Conservation (phyloP, 129 eudicot genomes). For the Calendula officinalis region DNA sequence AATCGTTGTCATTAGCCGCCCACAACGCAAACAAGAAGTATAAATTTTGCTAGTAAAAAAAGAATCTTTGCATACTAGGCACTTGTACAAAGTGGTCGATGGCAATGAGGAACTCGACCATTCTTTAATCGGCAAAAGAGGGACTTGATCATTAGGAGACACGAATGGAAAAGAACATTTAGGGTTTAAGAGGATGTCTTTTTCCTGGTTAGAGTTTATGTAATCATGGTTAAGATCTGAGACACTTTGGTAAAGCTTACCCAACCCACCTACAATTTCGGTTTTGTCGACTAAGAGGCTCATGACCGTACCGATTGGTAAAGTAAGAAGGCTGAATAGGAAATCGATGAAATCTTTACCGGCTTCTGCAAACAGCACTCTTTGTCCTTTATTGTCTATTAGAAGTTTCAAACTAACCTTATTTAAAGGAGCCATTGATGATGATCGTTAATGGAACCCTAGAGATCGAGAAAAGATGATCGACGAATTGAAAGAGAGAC, state of each 20-base stretch:
- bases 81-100: not conserved
- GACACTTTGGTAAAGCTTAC: slow-evolving; percentile 16
- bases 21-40: no score
- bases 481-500: no score
- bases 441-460: not conserved
- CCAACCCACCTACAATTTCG: not conserved
- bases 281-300: not conserved
- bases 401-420: slow-evolving; percentile 18
- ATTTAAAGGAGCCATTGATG: slow-evolving; percentile 13
- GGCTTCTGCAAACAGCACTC: slow-evolving; percentile 20
- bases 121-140: not conserved
- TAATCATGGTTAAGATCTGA: not conserved
- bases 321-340: slow-evolving; percentile 3
- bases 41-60: no score
- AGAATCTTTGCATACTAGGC: not conserved
- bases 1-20: no score
- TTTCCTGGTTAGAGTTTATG: slow-evolving; percentile 7
- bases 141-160: not conserved
- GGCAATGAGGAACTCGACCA: not conserved
- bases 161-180: not conserved
- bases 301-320: slow-evolving; percentile 11
- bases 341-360: slow-evolving; percentile 18
- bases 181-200: slow-evolving; percentile 5
- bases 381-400: not conserved
- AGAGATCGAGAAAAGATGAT: no score